Base-by-base conservation (phyloP, 2,329 filamentous ascomycete species). In the Coniochaeta ligniaria region DNA sequence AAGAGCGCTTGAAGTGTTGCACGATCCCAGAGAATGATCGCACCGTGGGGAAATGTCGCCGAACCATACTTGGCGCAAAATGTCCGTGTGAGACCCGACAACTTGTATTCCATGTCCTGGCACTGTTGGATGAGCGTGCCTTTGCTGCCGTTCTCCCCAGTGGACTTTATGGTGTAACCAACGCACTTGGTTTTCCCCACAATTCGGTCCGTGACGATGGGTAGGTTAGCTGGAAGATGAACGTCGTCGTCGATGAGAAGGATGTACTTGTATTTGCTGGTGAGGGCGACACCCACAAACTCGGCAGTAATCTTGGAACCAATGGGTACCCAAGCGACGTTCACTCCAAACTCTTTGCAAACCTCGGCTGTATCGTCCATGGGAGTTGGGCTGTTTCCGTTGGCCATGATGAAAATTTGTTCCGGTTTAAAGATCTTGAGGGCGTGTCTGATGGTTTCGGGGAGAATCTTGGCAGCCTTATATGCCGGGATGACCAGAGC, bases 101-200 rank as follows among this genome's bases (percentile, higher is more conserved):
- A 12, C 55, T 57, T 57, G 33, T 57, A 57, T n/a, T 57, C 55
- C 31, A 57, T 24, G 33, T 57, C 55, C 33, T 57, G 55, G 31
- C 31, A 33, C 55, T 57, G 55, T 38, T 57, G 55, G 3, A 57
- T 57, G 3, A 28, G 26, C 12, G 55, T 41, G 20, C 55, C 55
- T 7, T 38, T 20, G 31, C 31, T 22, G n/a, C 31, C 35, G 26
- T 57, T 31, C n/a, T 24, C 55, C 31, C 55, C 55, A 3, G 38
- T 38, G 35, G 31, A 38, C 33, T 57, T 57, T 4, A 57, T 24
- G 20, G 55, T 57, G 33, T 57, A 57, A 3, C 55, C 55, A 14
- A 57, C 41, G 55, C 55, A 57, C 20, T 28, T 38, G 3, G 38
- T 38, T 11, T 57, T 57, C 14, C 36, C 36, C 14, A 6, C 6